Conservation (phyloP, 208 protist genomes). For the Crithidia acanthocephali region DNA sequence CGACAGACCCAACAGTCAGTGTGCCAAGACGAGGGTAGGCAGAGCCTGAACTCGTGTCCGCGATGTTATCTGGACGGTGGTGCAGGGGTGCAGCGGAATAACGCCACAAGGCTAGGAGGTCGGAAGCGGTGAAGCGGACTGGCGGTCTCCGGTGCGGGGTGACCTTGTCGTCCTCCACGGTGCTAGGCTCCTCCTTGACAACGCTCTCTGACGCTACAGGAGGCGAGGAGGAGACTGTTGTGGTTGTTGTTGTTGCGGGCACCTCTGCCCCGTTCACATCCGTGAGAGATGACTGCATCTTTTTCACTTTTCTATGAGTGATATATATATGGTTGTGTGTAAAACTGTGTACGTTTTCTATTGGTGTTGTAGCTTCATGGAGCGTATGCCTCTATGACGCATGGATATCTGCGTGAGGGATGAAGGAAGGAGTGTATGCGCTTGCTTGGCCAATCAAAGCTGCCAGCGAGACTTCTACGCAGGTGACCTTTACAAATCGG, state of each 20-base stretch:
- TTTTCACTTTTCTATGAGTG: no score
- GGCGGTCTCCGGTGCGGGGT: neutral
- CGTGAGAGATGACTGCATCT: neutral
- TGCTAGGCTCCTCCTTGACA: conserved; percentile 9
- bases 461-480: neutral
- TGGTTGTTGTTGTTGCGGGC: neutral
- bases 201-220: neutral
- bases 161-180: neutral
- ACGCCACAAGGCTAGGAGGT: conserved; percentile 29
- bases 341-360: no score
- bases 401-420: no score
- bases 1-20: conserved; percentile 30
- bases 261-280: neutral
- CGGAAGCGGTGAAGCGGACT: conserved; percentile 5
- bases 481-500: neutral
- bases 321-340: no score
- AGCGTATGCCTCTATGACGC: no score
- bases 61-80: neutral
- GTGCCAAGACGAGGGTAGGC: conserved; percentile 15
- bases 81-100: neutral
- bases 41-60: neutral
- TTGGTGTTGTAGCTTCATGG: no score
- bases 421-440: no score
- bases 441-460: neutral
- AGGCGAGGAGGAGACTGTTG: neutral